Evolutionary conservation across 2,329 filamentous ascomycete genomes (phyloP).

Genomic region (Penicillium corylophilum): DNA sequence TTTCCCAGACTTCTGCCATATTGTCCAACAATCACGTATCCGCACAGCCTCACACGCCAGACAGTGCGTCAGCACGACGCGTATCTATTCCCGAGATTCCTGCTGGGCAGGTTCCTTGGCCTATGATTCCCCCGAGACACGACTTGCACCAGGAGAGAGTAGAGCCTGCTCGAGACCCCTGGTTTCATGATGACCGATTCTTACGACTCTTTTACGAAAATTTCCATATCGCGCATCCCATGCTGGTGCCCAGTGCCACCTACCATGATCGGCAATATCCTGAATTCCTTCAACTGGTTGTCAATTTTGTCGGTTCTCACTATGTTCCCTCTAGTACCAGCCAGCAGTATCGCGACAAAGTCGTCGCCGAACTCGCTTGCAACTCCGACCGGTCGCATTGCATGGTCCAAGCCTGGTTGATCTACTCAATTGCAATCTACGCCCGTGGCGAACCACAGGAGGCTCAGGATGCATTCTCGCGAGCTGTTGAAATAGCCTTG

Average conservation of each 20-base stretch:
- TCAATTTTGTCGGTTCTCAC: slow-evolving; percentile 55
- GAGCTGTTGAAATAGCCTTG: slow-evolving; percentile 68
- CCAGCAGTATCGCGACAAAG: slow-evolving; percentile 27
- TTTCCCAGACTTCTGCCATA: slow-evolving; percentile 9
- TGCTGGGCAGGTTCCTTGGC: slow-evolving; percentile 20
- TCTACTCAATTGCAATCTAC: slow-evolving; percentile 38
- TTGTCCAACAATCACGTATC: slow-evolving; percentile 1
- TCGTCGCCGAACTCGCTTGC: slow-evolving; percentile 24
- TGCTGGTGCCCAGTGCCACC: slow-evolving; percentile 49
- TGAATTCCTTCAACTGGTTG: slow-evolving; percentile 48
- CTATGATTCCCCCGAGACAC: slow-evolving; percentile 20
- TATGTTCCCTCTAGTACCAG: slow-evolving; percentile 41
- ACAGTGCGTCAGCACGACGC: slow-evolving; percentile 18
- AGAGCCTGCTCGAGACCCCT: slow-evolving; percentile 16
- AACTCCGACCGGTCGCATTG: slow-evolving; percentile 27
- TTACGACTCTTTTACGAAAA: slow-evolving; percentile 53
- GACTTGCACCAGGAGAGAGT: slow-evolving; percentile 12
- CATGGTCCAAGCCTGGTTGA: slow-evolving; percentile 39
- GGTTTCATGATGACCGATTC: slow-evolving; percentile 34
- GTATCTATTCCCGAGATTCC: slow-evolving; percentile 19
- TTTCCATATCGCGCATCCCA: slow-evolving; percentile 55
- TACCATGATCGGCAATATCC: slow-evolving; percentile 44
- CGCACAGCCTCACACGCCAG: slow-evolving; percentile 20
- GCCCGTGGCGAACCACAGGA: slow-evolving; percentile 35
- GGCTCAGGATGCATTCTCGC: slow-evolving; percentile 50